Evolutionary conservation across 2,329 filamentous ascomycete genomes (phyloP), one percentile per base, ranked within the genome.

Genomic region (Paraphoma chrysanthemicola): DNA sequence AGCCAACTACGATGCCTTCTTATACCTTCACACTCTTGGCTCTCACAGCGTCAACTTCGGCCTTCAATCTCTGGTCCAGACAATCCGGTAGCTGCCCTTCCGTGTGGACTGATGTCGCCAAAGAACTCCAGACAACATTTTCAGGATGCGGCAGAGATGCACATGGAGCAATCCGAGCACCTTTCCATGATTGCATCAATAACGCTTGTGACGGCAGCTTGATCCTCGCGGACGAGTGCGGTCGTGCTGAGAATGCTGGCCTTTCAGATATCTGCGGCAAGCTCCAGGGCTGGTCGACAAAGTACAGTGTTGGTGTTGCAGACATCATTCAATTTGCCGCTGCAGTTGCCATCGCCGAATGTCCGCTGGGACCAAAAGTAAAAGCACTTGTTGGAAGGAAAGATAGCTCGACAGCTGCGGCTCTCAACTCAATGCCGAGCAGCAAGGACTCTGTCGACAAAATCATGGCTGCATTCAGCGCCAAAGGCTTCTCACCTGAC

Each of bases 221-320:
- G 10, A 64, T 71, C 31, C 54, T 71, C 10, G 58, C 59, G 3
- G 60, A 61, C 16, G 70, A 72, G 50, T 74, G 68, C 51, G 56
- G 60, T 18, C 68, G 77, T 9, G n/a, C 62, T 0, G 73, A 78
- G 41, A 76, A 86, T 62, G 64, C 58, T 3, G 82, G 82, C 0
- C 72, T 86, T 2, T 58, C 71, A 45, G 69, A 69, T 2, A 80
- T 82, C 33, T 78, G 76, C n/a, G 57, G 60, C 3, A 73, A 76
- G 48, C 70, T 80, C 1, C 63, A 68, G 38, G 54, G 59, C 6
- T 77, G 79, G 73, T 77, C 76, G 38, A 63, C 64, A 16, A 73
- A 78, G 48, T 81, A 79, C 57, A 69, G 63, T 29, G 69, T 71
- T 49, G 62, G 65, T 28, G 61, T 59, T 1, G 69, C 70, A 44